These are phyloP conservation scores for Domatiomyces catenatus DNA, from an alignment of 2,329 filamentous ascomycete species.

Conservation along the genomic window DNA sequence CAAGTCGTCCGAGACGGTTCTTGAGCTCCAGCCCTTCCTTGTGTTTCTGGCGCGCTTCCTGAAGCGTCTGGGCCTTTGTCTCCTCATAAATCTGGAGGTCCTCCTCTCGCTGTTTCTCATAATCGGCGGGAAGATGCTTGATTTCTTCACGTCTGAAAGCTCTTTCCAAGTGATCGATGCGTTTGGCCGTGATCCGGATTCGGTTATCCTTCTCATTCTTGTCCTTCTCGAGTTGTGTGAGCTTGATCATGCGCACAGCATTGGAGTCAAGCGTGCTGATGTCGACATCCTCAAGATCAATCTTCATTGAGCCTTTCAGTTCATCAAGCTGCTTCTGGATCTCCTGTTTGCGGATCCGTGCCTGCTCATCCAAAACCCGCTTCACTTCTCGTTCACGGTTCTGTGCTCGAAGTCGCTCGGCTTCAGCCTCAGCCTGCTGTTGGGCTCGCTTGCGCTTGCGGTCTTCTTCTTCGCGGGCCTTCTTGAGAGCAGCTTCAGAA, in stretches of 20 bases:
- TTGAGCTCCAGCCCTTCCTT: slow-evolving; percentile 85
- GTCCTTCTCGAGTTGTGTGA: slow-evolving; percentile 89
- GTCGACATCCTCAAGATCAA: slow-evolving; percentile 57
- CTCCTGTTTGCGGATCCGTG: slow-evolving; percentile 82
- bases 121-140: slow-evolving; percentile 80
- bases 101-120: slow-evolving; percentile 61
- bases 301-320: slow-evolving; percentile 76
- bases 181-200: slow-evolving; percentile 81
- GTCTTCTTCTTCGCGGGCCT: slow-evolving; percentile 82
- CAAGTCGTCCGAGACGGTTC: slow-evolving; percentile 72
- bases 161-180: slow-evolving; percentile 91
- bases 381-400: slow-evolving; percentile 79
- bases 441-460: slow-evolving; percentile 76
- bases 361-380: slow-evolving; percentile 70
- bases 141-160: slow-evolving; percentile 90
- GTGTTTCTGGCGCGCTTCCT: slow-evolving; percentile 74
- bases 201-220: slow-evolving; percentile 92
- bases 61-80: slow-evolving; percentile 60
- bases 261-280: slow-evolving; percentile 78
- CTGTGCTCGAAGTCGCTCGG: slow-evolving; percentile 77
- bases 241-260: slow-evolving; percentile 82
- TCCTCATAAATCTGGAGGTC: slow-evolving; percentile 71
- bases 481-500: slow-evolving; percentile 72
- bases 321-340: slow-evolving; percentile 85
- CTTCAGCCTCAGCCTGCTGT: slow-evolving; percentile 77